Percentiles rank a stretch among this genome's conserved stretches.
Conservation (phyloP, 208 protist species). For the Endotrypanum monterogeii region DNA sequence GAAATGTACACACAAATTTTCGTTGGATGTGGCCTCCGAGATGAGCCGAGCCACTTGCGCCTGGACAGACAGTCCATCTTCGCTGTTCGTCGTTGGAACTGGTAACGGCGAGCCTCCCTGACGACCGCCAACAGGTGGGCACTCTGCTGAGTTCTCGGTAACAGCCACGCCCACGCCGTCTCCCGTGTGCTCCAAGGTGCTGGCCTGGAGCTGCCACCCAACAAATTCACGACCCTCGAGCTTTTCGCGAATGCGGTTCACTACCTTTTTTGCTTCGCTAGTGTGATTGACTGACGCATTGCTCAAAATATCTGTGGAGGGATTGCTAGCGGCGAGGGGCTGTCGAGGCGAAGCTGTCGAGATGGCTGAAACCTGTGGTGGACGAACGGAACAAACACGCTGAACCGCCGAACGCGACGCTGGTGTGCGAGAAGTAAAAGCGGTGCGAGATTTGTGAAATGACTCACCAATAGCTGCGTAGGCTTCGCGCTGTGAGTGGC, state of each 20-base stretch:
- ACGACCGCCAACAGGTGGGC: background rate
- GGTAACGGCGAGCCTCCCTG: constrained; percentile 1
- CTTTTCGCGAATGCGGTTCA: constrained; percentile 97
- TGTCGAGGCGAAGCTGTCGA: constrained; percentile 1
- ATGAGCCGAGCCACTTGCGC: constrained; percentile 95
- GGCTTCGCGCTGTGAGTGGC: constrained; percentile 31
- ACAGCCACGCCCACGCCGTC: constrained; percentile 12
- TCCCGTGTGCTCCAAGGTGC: constrained; percentile 5
- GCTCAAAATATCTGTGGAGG: constrained; percentile 21
- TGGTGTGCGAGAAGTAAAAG: constrained; percentile 30
- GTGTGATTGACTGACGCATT: constrained; percentile 66
- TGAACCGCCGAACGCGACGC: constrained; percentile 12
- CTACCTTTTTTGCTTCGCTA: constrained; percentile 95
- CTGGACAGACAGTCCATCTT: constrained; percentile 78
- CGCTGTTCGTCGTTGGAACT: constrained; percentile 7
- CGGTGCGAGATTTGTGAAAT: constrained; percentile 36
- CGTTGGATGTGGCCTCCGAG: constrained; percentile 96
- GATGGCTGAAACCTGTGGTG: constrained; percentile 14
- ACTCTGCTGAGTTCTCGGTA: constrained; percentile 8
- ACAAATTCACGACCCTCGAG: constrained; percentile 97
- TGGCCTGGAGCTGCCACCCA: constrained; percentile 22
- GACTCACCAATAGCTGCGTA: constrained; percentile 46
- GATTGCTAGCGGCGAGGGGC: constrained; percentile 8
- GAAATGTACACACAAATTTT: constrained; percentile 99
- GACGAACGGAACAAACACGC: constrained; percentile 21